Percentiles rank a stretch among this genome's conserved stretches.
Conservation (phyloP, 1,284 basidiomycete genomes). For the Ganoderma lingzhi region DNA sequence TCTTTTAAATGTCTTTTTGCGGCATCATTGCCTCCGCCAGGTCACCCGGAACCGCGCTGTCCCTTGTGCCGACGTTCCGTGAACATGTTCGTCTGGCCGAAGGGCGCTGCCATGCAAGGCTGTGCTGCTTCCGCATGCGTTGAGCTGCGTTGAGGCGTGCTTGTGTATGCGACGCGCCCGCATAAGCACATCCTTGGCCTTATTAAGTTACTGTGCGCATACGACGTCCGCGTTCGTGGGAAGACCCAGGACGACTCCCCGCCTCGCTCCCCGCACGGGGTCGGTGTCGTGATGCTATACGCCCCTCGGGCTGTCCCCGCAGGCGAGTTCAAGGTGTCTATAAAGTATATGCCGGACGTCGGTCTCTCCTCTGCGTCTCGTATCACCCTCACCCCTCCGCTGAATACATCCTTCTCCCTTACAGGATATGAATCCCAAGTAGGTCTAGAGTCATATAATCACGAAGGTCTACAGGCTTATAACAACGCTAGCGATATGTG, state of each 20-base stretch:
- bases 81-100: not conserved
- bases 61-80: constrained; percentile 44
- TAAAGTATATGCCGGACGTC: not conserved
- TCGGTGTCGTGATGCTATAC: not conserved
- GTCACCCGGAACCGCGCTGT: not conserved
- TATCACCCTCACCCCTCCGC: not conserved
- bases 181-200: not conserved
- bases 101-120: not conserved
- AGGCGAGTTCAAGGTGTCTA: not conserved
- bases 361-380: not conserved
- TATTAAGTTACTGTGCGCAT: constrained; percentile 1
- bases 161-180: not conserved
- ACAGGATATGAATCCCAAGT: not conserved
- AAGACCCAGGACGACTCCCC: not conserved
- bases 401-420: not conserved
- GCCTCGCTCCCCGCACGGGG: not conserved
- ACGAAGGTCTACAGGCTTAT: not conserved
- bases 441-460: not conserved
- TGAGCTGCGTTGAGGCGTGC: not conserved
- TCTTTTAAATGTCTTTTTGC: not conserved
- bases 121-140: not conserved
- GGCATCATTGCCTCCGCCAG: not conserved
- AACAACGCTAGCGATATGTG: not conserved
- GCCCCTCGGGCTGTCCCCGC: not conserved
- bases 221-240: not conserved